phyloP scores from a whole-genome alignment of 805 yeast genomes.

The Tetrapisispora fleetii region DNA sequence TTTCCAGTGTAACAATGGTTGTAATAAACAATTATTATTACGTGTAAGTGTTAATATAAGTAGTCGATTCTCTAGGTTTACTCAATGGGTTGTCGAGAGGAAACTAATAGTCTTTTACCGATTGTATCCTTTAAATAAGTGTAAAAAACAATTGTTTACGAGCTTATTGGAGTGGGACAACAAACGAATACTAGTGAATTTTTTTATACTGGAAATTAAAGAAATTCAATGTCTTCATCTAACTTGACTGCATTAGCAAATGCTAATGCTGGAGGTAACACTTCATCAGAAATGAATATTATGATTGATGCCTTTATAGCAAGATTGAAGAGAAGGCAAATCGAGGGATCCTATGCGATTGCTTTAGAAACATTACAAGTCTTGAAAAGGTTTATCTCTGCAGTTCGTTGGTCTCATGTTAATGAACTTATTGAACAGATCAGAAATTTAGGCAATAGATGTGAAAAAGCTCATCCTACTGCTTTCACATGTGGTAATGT shows the following conservation, averaged over 20 bases:
- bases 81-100: too few relatives aligned
- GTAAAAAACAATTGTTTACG: too few relatives aligned
- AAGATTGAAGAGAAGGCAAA: constrained; percentile 73
- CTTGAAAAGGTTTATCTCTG: constrained; percentile 78
- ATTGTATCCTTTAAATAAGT: too few relatives aligned
- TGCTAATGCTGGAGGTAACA: constrained; percentile 3
- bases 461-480: constrained; percentile 77
- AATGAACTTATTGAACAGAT: constrained; percentile 63
- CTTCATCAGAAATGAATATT: constrained; percentile 29
- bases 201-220: background rate
- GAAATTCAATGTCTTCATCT: constrained; percentile 6
- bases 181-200: too few relatives aligned
- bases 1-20: too few relatives aligned
- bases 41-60: too few relatives aligned
- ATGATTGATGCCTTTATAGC: constrained; percentile 37
- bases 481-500: constrained; percentile 87
- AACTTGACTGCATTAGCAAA: constrained; percentile 3
- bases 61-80: too few relatives aligned
- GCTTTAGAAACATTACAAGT: constrained; percentile 85
- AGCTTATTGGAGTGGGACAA: too few relatives aligned
- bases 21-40: too few relatives aligned
- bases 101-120: too few relatives aligned
- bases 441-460: constrained; percentile 58
- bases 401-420: constrained; percentile 76
- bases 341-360: constrained; percentile 67